Percentiles rank a stretch among this genome's conserved stretches.
Conservation (phyloP, 2,329 filamentous ascomycete genomes). For the Colletotrichum neosansevieriae region DNA sequence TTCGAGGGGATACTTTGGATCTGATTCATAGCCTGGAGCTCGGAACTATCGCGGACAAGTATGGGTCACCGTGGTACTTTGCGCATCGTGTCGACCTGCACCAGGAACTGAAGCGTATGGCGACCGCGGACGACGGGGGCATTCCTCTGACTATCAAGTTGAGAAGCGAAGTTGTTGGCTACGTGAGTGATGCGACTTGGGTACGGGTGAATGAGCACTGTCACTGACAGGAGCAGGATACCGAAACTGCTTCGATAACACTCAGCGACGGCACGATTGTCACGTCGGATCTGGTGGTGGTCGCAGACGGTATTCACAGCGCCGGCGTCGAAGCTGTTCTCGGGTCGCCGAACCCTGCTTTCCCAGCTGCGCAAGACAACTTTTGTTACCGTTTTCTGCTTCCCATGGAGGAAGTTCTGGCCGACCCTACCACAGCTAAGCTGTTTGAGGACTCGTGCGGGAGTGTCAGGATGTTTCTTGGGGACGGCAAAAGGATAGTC, state of each 20-base stretch:
- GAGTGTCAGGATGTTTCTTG: slow-evolving; percentile 28
- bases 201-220: background rate
- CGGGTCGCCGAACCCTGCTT: slow-evolving; percentile 46
- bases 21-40: slow-evolving; percentile 40
- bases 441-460: slow-evolving; percentile 41
- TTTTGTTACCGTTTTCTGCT: slow-evolving; percentile 54
- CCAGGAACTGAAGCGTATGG: slow-evolving; percentile 50
- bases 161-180: slow-evolving; percentile 44
- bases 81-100: slow-evolving; percentile 57
- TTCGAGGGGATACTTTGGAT: slow-evolving; percentile 24
- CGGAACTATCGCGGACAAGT: slow-evolving; percentile 2
- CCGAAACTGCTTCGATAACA: slow-evolving; percentile 44
- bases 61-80: slow-evolving; percentile 45
- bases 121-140: slow-evolving; percentile 46
- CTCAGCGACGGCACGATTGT: slow-evolving; percentile 47
- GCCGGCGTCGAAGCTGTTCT: slow-evolving; percentile 46
- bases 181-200: slow-evolving; percentile 42
- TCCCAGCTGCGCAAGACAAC: slow-evolving; percentile 47
- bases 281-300: slow-evolving; percentile 55
- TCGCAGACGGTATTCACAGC: slow-evolving; percentile 59
- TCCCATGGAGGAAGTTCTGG: slow-evolving; percentile 47
- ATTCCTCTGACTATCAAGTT: slow-evolving; percentile 45
- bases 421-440: slow-evolving; percentile 43
- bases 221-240: slow-evolving; percentile 38
- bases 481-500: slow-evolving; percentile 45